Base-by-base conservation (phyloP, 1,284 basidiomycete species). In the Phylloporus sp. region DNA sequence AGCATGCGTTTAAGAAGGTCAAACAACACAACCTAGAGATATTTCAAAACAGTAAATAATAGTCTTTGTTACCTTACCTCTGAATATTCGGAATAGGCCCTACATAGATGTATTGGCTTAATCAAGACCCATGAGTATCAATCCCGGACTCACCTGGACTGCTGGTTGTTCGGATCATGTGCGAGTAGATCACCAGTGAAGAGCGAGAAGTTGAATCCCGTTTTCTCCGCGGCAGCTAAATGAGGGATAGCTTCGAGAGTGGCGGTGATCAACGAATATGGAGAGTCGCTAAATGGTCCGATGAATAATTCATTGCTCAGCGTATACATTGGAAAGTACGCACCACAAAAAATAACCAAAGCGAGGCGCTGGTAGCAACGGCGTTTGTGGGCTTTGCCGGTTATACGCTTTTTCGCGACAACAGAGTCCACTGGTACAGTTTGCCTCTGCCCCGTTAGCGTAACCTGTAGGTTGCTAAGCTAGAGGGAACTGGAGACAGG, bases 111-210 rank as follows among this genome's bases (percentile, higher is more conserved):
- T n/a, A 31, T 3, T 13, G 44, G 34, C 17, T 64, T 60, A 61
- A 63, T 29, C 50, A 56, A 46, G 24, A 53, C 11, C 34, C 26
- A 29, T 32, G 20, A 47, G 17, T 40, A n/a, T 40, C 31, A 44
- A 37, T 50, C 20, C 8, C 18, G 52, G 50, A 62, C 74, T 59
- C 66, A 85, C 85, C 86, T 82, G 11, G 88, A 89, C 31, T 87
- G 74, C 69, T 93, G 84, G 62, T 86, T 86, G 56, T 86, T 83
- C 11, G 83, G 76, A 72, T 93, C 91, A 71, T 93, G 91, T 15
- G 89, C 86, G 40, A 92, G 84, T 60, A 94, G 76, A 72, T 94
- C 93, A 29, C 93, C 93, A 0, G 93, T 94, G 69, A 86, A 92
- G 28, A 94, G 62, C 0, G 85, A 85, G 70, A 87, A 90, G 53